phyloP scores from a whole-genome alignment of 257 asterid genomes.

The Salvia hispanica region DNA sequence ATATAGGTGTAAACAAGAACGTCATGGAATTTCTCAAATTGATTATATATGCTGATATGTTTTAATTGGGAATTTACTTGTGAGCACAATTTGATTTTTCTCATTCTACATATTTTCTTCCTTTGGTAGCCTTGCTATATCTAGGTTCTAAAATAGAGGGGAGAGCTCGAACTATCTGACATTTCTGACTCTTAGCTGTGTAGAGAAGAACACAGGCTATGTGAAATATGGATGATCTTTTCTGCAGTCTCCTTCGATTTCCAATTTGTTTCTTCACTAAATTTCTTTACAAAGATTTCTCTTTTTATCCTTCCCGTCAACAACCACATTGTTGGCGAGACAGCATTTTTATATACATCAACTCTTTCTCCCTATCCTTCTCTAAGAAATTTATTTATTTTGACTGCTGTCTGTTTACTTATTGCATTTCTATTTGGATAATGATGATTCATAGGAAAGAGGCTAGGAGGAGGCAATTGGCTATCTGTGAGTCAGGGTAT shows the following conservation, averaged over 20 bases:
- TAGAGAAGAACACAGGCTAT: background rate
- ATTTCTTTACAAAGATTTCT: background rate
- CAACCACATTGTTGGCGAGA: constrained; percentile 2
- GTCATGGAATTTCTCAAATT: background rate
- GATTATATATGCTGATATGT: background rate
- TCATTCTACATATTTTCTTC: background rate
- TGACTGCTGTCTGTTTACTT: constrained; percentile 26
- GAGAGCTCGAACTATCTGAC: background rate
- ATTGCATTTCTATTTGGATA: constrained; percentile 27
- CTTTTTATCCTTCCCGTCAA: constrained; percentile 13
- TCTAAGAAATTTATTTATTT: background rate
- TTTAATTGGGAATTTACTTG: constrained; percentile 5
- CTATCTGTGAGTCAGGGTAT: constrained; percentile 96
- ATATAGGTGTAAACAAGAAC: background rate
- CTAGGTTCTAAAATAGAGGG: background rate
- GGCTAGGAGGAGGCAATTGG: constrained; percentile 80
- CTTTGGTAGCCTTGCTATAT: constrained; percentile 1
- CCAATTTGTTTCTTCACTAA: background rate
- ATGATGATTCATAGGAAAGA: constrained; percentile 57
- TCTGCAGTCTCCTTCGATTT: background rate
- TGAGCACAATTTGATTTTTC: constrained; percentile 15
- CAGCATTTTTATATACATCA: constrained; percentile 3
- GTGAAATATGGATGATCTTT: background rate
- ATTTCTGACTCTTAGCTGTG: background rate
- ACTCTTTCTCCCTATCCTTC: constrained; percentile 2